Evolutionary conservation across 2,329 filamentous ascomycete species (phyloP), one percentile per base, ranked within the genome.

Genomic region (Colletotrichum sp.): DNA sequence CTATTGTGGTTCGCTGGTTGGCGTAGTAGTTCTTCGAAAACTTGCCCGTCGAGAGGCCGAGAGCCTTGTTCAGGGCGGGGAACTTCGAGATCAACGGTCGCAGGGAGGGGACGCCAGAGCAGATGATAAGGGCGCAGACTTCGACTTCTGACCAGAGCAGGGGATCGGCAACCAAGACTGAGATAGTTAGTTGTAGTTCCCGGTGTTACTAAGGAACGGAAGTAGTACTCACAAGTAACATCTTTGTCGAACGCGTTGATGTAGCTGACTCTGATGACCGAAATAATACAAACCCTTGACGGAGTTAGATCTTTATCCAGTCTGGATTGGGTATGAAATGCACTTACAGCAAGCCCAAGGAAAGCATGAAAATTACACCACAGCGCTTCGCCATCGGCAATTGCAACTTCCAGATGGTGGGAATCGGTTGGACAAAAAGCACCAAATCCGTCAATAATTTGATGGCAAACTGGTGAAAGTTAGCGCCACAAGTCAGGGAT

Each of bases 391-490:
- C 79, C 13, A 79, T n/a, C 8, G 80, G 83, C 12, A 85, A 77
- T 32, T 84, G 81, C 38, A 86, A 75, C 36, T 81, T 82, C 76
- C 81, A 82, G 75, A 85, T 81, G n/a, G 82, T 79, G 1, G 84
- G 84, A 16, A 86, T 83, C 5, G 84, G 84, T 55, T 85, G 81
- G 18, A 83, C 77, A 70, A 85, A 84, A 9, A 86, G 77, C 30
- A 83, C 77, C 61, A 86, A 77, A 66, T 85, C 83, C 43, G 83
- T 85, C 13, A 79, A 76, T 38, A 86, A 77, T 76, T 85, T 85
- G 77, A 85, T 81, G 32, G 79, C 81, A 48, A 81, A 81, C 80
- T 81, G 56, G 18, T 10, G 6, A 4, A 26, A 18, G n/a, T 30
- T 34, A 77, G 74, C 21, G 18, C 24, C 7, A 52, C 0, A 4